These are phyloP conservation scores for Schizochytrium sp. DNA, from an alignment of 108 stramenopile species.

Conservation along the genomic window DNA sequence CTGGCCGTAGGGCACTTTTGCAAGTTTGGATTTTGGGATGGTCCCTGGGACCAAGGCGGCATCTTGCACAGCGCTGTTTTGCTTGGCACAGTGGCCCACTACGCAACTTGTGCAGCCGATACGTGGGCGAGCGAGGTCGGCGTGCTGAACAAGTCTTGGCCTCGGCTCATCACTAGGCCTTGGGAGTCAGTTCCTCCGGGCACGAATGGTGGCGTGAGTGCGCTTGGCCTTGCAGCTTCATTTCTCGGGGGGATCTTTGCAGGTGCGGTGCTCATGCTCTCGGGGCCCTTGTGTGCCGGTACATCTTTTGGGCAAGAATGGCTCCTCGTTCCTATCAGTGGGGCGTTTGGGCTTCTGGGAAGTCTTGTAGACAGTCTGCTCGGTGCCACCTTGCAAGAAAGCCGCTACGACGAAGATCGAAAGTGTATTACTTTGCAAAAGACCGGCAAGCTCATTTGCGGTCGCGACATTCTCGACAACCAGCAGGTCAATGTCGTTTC, in stretches of 20 bases:
- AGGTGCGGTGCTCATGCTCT: neutral
- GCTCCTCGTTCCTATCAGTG: neutral
- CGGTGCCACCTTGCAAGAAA: conserved; percentile 24
- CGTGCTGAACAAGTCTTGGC: conserved; percentile 3
- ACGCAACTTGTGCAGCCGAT: conserved; percentile 20
- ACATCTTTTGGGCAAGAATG: neutral
- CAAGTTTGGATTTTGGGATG: neutral
- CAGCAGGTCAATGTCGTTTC: conserved; percentile 24
- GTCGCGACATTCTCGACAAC: conserved; percentile 17
- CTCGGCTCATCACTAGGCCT: conserved; percentile 18
- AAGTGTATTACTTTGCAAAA: neutral
- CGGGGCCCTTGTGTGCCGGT: neutral
- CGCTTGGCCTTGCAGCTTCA: conserved; percentile 9
- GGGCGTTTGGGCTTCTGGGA: neutral
- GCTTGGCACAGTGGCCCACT: conserved; percentile 4
- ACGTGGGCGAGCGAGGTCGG: conserved; percentile 33
- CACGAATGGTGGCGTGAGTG: conserved; percentile 28
- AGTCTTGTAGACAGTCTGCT: conserved; percentile 29
- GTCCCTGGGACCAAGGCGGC: neutral
- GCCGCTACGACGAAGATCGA: neutral
- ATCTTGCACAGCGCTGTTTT: neutral
- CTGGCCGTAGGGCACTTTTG: neutral
- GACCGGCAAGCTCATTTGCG: neutral
- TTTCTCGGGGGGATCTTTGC: conserved; percentile 13
- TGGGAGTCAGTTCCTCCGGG: conserved; percentile 19